Evolutionary conservation across 2,329 filamentous ascomycete genomes (phyloP).

Genomic region (Emergomyces orientalis): DNA sequence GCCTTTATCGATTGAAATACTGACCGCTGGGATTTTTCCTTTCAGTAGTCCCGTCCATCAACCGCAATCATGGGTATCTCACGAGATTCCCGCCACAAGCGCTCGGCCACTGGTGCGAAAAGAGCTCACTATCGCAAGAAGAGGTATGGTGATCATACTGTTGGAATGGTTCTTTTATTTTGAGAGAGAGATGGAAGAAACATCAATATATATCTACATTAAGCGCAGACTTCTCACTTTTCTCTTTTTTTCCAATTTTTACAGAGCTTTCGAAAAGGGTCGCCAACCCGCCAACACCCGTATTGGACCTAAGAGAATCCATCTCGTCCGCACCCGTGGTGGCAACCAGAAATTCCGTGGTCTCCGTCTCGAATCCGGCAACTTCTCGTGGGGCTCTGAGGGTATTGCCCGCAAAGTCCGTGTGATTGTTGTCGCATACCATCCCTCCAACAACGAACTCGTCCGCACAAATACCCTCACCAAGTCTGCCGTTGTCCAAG

Average conservation of each 20-base stretch:
- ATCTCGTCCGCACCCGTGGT: conserved; percentile 92
- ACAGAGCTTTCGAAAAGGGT: conserved; percentile 99
- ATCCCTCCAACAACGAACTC: conserved; percentile 99
- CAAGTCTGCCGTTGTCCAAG: conserved; percentile 95
- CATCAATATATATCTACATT: conserved; percentile 46
- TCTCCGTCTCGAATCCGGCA: conserved; percentile 95
- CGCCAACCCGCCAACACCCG: conserved; percentile 99
- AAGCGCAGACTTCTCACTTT: conserved; percentile 53
- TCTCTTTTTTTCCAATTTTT: conserved; percentile 38
- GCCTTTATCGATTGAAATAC: neutral
- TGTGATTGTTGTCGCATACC: conserved; percentile 96
- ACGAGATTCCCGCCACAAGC: conserved; percentile 99
- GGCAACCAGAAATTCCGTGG: conserved; percentile 99
- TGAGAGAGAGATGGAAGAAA: neutral
- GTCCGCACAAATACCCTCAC: conserved; percentile 99
- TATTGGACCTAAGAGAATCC: conserved; percentile 94
- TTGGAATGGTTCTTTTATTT: neutral
- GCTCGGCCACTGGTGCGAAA: conserved; percentile 98
- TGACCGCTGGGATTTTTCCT: neutral
- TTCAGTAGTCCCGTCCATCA: conserved; percentile 45
- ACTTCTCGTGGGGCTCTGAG: conserved; percentile 99
- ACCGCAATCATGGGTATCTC: conserved; percentile 97
- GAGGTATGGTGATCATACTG: conserved; percentile 35
- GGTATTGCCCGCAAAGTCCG: conserved; percentile 97
- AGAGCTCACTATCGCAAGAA: conserved; percentile 72